Conservation (phyloP, 176 grass and related monocot species). For the Lolium perenne region DNA sequence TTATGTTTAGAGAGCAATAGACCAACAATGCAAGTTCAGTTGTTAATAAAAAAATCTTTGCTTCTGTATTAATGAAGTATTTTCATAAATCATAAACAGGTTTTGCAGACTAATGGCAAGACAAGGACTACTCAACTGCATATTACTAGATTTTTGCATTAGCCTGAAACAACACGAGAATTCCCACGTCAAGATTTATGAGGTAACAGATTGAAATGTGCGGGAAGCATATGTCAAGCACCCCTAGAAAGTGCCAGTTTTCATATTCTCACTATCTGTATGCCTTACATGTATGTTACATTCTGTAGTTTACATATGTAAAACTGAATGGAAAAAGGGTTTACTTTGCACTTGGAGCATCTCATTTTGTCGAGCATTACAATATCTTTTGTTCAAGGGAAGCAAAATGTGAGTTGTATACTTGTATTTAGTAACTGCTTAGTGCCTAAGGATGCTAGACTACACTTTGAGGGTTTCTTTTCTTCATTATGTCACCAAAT, state of each 20-base stretch:
- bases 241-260: neutral
- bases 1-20: neutral
- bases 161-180: neutral
- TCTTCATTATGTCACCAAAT: conserved; percentile 64
- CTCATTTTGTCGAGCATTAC: conserved; percentile 21
- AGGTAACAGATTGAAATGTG: neutral
- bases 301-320: conserved; percentile 34
- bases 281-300: conserved; percentile 18
- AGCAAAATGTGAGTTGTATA: conserved; percentile 29
- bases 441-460: conserved; percentile 34
- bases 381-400: conserved; percentile 16
- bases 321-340: conserved; percentile 3
- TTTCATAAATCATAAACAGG: neutral
- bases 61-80: neutral
- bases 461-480: conserved; percentile 49
- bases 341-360: conserved; percentile 23
- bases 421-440: conserved; percentile 26
- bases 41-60: conserved; percentile 9
- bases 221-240: conserved; percentile 1
- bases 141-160: conserved; percentile 23
- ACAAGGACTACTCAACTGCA: neutral
- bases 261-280: conserved; percentile 21
- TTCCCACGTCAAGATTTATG: neutral
- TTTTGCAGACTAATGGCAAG: conserved; percentile 33
- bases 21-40: conserved; percentile 3